These are phyloP conservation scores for Cercospora canescens DNA, from an alignment of 2,329 filamentous ascomycete genomes.

Conservation along the genomic window DNA sequence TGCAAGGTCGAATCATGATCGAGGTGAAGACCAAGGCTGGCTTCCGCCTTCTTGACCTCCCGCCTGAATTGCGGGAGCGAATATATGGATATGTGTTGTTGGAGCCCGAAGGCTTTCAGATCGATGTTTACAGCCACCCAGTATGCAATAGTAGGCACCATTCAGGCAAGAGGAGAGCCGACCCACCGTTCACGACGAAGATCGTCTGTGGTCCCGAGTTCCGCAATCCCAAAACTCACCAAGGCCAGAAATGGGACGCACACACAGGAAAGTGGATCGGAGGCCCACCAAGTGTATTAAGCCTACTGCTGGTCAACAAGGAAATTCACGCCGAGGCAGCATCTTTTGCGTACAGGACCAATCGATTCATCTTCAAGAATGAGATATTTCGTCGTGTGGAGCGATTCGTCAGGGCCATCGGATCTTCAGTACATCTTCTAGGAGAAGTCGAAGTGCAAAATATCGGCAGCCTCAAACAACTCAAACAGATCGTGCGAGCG, in stretches of 20 bases:
- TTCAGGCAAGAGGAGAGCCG: no score
- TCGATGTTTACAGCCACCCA: background rate
- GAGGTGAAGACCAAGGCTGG: constrained; percentile 9
- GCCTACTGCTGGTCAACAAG: constrained; percentile 18
- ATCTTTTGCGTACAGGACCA: constrained; percentile 4
- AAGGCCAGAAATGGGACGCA: background rate
- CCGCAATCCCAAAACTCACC: background rate
- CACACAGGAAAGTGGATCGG: background rate
- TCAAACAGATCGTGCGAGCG: background rate
- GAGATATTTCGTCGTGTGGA: background rate
- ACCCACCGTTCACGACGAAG: no score
- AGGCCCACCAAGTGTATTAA: background rate
- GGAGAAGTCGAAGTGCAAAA: background rate
- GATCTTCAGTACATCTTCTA: background rate
- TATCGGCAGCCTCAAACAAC: background rate
- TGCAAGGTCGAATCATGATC: constrained; percentile 23
- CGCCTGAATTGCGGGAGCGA: constrained; percentile 20
- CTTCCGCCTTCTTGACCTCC: constrained; percentile 24
- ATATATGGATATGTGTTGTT: constrained; percentile 21
- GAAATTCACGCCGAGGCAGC: constrained; percentile 20
- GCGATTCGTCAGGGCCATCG: background rate
- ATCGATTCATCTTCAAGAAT: background rate
- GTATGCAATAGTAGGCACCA: background rate
- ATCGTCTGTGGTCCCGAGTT: background rate
- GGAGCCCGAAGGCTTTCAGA: background rate